These are phyloP conservation scores for Vachellia pachyceras DNA, from an alignment of 306 rosid genomes.

Conservation along the genomic window DNA sequence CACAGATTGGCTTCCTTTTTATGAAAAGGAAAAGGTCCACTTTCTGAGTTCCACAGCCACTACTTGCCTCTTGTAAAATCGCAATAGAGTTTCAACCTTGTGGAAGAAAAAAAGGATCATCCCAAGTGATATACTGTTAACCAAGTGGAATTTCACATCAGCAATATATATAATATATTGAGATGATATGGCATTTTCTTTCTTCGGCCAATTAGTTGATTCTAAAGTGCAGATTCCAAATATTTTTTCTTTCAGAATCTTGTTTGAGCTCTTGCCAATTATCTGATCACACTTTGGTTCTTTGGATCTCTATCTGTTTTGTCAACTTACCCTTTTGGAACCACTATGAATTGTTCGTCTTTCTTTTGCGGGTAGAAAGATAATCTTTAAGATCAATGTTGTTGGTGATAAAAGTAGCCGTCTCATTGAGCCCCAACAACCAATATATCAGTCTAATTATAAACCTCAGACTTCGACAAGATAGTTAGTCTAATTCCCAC, in stretches of 20 bases:
- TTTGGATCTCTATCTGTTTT: background rate
- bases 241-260: background rate
- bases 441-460: background rate
- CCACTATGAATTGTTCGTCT: background rate
- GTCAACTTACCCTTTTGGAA: background rate
- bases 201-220: slow-evolving; percentile 28
- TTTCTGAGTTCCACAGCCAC: background rate
- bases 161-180: background rate
- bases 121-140: background rate
- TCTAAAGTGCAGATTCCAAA: slow-evolving; percentile 22
- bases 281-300: background rate
- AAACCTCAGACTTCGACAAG: background rate
- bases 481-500: background rate
- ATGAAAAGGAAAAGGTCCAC: slow-evolving; percentile 7
- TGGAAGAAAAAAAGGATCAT: background rate
- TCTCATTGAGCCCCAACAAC: background rate
- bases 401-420: background rate
- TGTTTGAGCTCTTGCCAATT: slow-evolving; percentile 1
- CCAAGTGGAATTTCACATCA: slow-evolving; percentile 20
- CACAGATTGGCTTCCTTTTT: slow-evolving; percentile 16
- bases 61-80: background rate
- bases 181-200: slow-evolving; percentile 8
- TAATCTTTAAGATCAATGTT: background rate
- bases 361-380: background rate
- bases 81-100: background rate